Evolutionary conservation across 352 stramenopile genomes (phyloP).

Genomic region (Globisporangium viniferum): DNA sequence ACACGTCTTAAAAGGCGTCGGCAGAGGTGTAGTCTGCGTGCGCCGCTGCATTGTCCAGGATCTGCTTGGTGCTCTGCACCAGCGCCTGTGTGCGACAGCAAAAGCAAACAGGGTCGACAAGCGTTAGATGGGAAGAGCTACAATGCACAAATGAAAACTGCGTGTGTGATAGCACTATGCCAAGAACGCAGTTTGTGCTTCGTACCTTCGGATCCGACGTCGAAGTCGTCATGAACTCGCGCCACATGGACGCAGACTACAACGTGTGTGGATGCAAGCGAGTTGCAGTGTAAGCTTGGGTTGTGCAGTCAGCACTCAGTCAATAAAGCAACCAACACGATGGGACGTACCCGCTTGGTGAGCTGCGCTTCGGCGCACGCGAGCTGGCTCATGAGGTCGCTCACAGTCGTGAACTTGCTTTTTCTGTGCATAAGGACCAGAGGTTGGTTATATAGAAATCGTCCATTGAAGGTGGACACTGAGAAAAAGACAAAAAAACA

Average conservation of each 20-base stretch:
- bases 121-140: neutral
- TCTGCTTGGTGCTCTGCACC: conserved; percentile 38
- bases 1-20: conserved; percentile 1
- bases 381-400: conserved; percentile 55
- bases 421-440: conserved; percentile 13
- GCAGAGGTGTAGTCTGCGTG: conserved; percentile 10
- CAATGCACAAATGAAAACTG: neutral
- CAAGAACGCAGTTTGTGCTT: neutral
- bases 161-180: neutral
- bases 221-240: conserved; percentile 45
- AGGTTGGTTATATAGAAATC: neutral
- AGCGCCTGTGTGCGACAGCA: conserved; percentile 23
- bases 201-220: conserved; percentile 28
- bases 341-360: conserved; percentile 36
- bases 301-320: neutral
- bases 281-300: neutral
- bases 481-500: neutral
- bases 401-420: conserved; percentile 37
- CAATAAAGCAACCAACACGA: neutral
- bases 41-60: conserved; percentile 24
- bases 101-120: neutral
- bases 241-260: conserved; percentile 44
- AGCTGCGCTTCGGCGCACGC: conserved; percentile 57
- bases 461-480: neutral
- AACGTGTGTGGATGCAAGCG: neutral